phyloP scores from a whole-genome alignment of 768 basidiomycete genomes.

The Tricholoma sp. region DNA sequence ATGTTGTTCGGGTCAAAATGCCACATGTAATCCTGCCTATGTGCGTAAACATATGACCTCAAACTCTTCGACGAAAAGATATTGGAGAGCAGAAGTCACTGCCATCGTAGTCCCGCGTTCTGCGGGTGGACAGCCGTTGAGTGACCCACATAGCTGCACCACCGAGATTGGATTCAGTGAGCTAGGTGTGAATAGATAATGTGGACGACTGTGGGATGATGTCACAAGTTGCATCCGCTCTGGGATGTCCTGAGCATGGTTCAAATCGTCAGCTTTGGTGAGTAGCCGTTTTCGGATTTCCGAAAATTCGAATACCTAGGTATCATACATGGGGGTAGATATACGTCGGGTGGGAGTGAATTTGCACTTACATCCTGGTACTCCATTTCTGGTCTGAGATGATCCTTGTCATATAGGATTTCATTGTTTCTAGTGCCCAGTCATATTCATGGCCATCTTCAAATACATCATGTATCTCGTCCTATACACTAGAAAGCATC shows the following conservation, averaged over 20 bases:
- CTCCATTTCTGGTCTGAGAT: conserved; percentile 67
- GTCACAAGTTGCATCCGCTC: conserved; percentile 93
- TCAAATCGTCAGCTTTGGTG: conserved; percentile 90
- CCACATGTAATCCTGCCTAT: conserved; percentile 92
- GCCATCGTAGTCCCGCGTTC: conserved; percentile 70
- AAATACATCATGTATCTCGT: conserved; percentile 93
- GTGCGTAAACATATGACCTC: conserved; percentile 96
- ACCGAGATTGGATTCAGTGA: conserved; percentile 69
- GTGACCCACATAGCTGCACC: conserved; percentile 89
- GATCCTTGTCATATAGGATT: conserved; percentile 37
- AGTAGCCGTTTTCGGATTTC: conserved; percentile 88
- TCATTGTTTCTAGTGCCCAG: conserved; percentile 84
- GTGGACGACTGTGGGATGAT: conserved; percentile 59
- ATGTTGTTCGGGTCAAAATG: conserved; percentile 66
- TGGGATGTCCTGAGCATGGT: conserved; percentile 85
- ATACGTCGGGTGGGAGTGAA: conserved; percentile 4
- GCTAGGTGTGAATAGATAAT: conserved; percentile 53
- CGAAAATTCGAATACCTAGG: conserved; percentile 94
- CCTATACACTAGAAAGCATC: conserved; percentile 67
- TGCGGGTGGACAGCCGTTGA: conserved; percentile 64
- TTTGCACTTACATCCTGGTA: conserved; percentile 67
- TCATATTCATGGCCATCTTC: conserved; percentile 96
- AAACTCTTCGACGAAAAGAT: conserved; percentile 81
- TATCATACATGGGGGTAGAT: conserved; percentile 4
- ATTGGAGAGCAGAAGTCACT: conserved; percentile 73